phyloP scores from a whole-genome alignment of 139 green algal species.

The Chlamydomonas incerta region DNA sequence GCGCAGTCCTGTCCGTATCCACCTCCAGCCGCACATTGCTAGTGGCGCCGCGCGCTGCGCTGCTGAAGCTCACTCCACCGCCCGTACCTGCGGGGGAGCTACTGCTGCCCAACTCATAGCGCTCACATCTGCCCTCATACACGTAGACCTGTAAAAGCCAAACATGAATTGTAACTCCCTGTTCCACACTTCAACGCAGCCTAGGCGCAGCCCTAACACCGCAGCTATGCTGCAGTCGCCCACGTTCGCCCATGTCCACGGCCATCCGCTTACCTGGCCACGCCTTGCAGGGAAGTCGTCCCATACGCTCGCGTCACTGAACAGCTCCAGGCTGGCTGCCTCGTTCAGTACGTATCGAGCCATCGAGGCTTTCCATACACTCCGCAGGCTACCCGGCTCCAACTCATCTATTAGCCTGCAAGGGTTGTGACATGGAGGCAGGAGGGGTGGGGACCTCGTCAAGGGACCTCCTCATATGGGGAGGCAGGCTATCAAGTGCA shows the following conservation, averaged over 20 bases:
- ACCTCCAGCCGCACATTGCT: background rate
- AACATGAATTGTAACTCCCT: no score
- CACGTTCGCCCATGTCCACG: background rate
- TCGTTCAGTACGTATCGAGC: slow-evolving; percentile 52
- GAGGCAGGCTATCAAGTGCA: no score
- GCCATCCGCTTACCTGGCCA: background rate
- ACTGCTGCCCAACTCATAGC: slow-evolving; percentile 16
- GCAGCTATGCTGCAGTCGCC: background rate
- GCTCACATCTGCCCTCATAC: slow-evolving; percentile 58
- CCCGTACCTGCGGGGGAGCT: no score
- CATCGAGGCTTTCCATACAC: slow-evolving; percentile 56
- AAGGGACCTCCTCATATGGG: no score
- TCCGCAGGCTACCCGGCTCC: slow-evolving; percentile 52
- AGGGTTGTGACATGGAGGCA: no score
- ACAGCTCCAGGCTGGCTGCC: slow-evolving; percentile 41
- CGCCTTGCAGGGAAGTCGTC: slow-evolving; percentile 53
- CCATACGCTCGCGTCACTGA: slow-evolving; percentile 48
- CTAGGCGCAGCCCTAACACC: background rate
- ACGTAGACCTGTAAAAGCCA: slow-evolving; percentile 48
- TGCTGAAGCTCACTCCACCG: background rate
- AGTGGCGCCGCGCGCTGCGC: background rate
- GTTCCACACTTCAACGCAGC: no score
- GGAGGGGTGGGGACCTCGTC: no score
- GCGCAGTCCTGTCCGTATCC: background rate
- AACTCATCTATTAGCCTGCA: slow-evolving; percentile 54